Conservation (phyloP, 345 rosid species). For the Psidium friedrichsthalianum region DNA sequence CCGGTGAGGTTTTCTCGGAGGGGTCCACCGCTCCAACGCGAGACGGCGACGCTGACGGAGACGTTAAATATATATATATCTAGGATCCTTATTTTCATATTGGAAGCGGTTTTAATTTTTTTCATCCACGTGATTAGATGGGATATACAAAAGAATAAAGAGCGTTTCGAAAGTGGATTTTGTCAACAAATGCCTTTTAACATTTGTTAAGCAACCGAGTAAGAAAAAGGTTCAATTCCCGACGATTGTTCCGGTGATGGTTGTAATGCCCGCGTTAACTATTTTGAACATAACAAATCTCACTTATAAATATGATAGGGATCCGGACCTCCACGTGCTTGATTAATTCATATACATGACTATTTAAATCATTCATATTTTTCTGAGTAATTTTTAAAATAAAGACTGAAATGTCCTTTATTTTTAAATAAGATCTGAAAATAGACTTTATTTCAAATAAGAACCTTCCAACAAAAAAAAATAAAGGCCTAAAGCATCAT, state of each 20-base stretch:
- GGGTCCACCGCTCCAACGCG: constrained; percentile 5
- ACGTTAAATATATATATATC: background rate
- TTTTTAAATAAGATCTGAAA: no score
- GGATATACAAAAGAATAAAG: no score
- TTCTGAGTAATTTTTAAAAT: no score
- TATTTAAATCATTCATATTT: background rate
- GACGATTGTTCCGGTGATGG: background rate
- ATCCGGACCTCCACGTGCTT: background rate
- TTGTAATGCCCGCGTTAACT: background rate
- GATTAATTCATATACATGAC: background rate
- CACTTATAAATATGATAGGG: background rate
- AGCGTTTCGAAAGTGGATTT: no score
- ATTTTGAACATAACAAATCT: background rate
- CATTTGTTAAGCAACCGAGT: no score
- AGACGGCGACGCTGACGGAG: background rate
- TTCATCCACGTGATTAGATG: background rate
- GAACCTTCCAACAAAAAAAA: no score
- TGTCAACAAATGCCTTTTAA: no score
- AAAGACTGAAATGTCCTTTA: no score
- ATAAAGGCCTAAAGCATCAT: no score
- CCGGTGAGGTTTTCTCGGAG: constrained; percentile 19
- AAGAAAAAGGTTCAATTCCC: no score
- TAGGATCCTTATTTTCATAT: background rate
- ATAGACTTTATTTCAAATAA: no score
- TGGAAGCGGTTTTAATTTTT: background rate